Evolutionary conservation across 768 basidiomycete species (phyloP).

Genomic region (Punctularia strigosozonata): DNA sequence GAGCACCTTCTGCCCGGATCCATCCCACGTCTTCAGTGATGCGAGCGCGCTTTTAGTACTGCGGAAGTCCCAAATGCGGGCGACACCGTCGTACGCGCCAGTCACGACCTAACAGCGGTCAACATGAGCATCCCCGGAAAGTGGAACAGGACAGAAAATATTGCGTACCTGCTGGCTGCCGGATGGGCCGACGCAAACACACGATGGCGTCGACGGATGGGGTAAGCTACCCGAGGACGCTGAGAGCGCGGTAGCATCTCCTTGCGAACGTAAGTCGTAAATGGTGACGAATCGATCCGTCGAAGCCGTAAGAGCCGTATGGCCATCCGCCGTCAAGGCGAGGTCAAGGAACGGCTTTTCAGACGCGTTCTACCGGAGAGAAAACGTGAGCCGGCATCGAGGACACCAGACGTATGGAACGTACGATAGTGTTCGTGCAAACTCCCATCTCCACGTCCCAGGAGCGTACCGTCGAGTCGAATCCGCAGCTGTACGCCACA

Average conservation of each 20-base stretch:
- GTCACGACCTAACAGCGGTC: conserved; percentile 46
- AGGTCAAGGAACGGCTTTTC: conserved; percentile 70
- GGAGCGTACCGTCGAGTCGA: conserved; percentile 79
- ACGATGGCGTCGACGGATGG: conserved; percentile 61
- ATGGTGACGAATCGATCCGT: conserved; percentile 65
- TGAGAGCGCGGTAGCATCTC: conserved; percentile 17
- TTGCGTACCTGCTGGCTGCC: no score
- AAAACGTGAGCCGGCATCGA: not conserved
- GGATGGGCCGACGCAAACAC: no score
- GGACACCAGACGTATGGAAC: conserved; percentile 14
- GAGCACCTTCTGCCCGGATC: conserved; percentile 44
- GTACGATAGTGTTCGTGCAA: conserved; percentile 57
- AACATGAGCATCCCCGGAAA: conserved; percentile 6
- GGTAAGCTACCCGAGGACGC: conserved; percentile 30
- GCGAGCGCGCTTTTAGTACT: conserved; percentile 55
- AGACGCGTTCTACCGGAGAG: conserved; percentile 37
- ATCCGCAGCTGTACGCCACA: conserved; percentile 74
- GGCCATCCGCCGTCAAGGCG: conserved; percentile 30
- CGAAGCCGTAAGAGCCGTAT: conserved; percentile 46
- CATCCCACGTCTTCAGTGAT: conserved; percentile 50
- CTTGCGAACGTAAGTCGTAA: conserved; percentile 54
- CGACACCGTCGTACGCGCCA: conserved; percentile 70
- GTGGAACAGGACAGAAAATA: conserved; percentile 13
- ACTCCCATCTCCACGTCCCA: conserved; percentile 83
- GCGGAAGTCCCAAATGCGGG: conserved; percentile 68